Percentiles rank a stretch among this genome's conserved stretches.
Evolutionary conservation across 2,329 filamentous ascomycete species (phyloP).

Genomic region (Westerdykella aurantiaca): DNA sequence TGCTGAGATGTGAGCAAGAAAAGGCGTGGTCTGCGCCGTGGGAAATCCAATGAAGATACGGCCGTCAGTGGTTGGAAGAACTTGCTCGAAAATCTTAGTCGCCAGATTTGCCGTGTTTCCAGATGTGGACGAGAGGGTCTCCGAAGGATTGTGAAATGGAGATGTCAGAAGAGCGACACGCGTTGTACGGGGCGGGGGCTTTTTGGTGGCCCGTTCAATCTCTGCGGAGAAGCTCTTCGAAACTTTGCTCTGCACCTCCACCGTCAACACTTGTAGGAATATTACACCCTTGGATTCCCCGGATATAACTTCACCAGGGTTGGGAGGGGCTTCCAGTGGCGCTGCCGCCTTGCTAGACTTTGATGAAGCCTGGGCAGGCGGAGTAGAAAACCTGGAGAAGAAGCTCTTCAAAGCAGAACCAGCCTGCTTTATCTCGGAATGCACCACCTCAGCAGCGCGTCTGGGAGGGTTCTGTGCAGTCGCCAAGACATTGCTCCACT

Average conservation of each 20-base stretch:
- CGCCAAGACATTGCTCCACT: slow-evolving; percentile 79
- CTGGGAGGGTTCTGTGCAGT: slow-evolving; percentile 61
- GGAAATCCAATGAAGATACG: slow-evolving; percentile 97
- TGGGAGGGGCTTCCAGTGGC: slow-evolving; percentile 11
- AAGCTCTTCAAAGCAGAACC: slow-evolving; percentile 33
- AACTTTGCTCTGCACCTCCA: slow-evolving; percentile 72
- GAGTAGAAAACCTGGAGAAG: slow-evolving; percentile 34
- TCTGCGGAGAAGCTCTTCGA: slow-evolving; percentile 69
- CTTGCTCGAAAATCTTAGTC: slow-evolving; percentile 79
- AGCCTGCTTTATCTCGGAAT: slow-evolving; percentile 31
- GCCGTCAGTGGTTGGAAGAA: slow-evolving; percentile 82
- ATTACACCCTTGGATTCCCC: slow-evolving; percentile 69
- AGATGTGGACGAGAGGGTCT: slow-evolving; percentile 53
- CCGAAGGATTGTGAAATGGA: slow-evolving; percentile 74
- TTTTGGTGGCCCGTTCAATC: slow-evolving; percentile 92
- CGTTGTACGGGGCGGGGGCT: slow-evolving; percentile 84
- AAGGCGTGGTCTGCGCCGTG: slow-evolving; percentile 92
- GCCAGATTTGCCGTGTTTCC: slow-evolving; percentile 50
- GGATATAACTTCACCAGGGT: slow-evolving; percentile 60
- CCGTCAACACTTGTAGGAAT: slow-evolving; percentile 82
- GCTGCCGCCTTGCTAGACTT: slow-evolving; percentile 16
- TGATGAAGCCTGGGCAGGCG: slow-evolving; percentile 14
- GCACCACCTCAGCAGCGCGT: slow-evolving; percentile 28
- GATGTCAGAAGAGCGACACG: slow-evolving; percentile 84
- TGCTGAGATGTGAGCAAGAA: slow-evolving; percentile 89